Conservation (phyloP, 768 basidiomycete species). For the Rhodotorula sphaerocarpa region DNA sequence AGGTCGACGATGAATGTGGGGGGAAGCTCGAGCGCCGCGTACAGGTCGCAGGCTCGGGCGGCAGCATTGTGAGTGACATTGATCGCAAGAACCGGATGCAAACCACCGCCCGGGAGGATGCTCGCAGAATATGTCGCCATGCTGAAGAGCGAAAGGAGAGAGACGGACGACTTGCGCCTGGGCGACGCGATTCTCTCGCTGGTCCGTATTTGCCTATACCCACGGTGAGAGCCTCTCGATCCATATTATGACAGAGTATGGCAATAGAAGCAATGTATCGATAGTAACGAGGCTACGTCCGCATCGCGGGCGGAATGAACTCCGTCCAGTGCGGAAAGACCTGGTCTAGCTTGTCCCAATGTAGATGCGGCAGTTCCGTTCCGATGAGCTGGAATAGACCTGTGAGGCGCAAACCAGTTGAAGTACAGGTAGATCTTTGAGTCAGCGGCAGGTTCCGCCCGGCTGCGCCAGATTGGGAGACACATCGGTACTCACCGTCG, state of each 20-base stretch:
- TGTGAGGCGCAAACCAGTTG: background rate
- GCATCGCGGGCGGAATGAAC: slow-evolving; percentile 7
- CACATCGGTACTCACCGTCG: slow-evolving; percentile 2
- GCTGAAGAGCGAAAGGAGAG: background rate
- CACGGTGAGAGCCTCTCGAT: no score
- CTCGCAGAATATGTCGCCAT: background rate
- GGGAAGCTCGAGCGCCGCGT: slow-evolving; percentile 2
- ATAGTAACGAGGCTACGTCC: no score
- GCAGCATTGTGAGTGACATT: background rate
- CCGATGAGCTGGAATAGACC: slow-evolving; percentile 14
- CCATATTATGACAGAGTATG: no score
- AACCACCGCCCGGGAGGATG: background rate
- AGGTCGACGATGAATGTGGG: slow-evolving; percentile 28
- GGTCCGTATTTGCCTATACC: no score
- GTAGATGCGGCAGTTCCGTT: slow-evolving; percentile 21
- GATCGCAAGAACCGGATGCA: slow-evolving; percentile 5
- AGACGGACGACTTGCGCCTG: no score
- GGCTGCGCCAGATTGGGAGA: no score
- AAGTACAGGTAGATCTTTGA: background rate
- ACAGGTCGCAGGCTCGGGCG: slow-evolving; percentile 11
- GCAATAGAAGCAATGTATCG: no score
- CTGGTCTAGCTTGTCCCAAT: slow-evolving; percentile 31
- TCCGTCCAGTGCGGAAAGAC: slow-evolving; percentile 32
- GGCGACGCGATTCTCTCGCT: no score
- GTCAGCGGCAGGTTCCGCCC: no score